Conservation (phyloP, 768 basidiomycete species). For the Mycena haematopus region DNA sequence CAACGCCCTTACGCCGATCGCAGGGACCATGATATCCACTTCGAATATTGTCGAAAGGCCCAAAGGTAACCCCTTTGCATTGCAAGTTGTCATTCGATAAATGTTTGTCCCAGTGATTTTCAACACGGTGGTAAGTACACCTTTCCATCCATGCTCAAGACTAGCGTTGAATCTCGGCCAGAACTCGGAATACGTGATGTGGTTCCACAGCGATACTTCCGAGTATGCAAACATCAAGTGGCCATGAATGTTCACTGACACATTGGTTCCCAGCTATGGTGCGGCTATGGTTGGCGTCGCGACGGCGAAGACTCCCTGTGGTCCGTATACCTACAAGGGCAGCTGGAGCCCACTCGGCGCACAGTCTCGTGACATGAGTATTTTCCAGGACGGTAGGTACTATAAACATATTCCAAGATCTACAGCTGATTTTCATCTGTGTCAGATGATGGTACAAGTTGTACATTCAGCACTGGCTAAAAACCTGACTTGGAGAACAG, state of each 20-base stretch:
- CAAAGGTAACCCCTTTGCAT: conserved; percentile 48
- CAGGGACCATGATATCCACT: conserved; percentile 61
- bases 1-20: conserved; percentile 60
- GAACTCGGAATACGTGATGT: conserved; percentile 72
- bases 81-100: background rate
- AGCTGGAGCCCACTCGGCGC: conserved; percentile 65
- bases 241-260: background rate
- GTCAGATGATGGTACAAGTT: conserved; percentile 47
- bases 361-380: conserved; percentile 63
- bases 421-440: conserved; percentile 7
- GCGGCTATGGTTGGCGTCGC: conserved; percentile 70
- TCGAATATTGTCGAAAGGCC: conserved; percentile 67
- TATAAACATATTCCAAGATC: background rate
- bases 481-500: conserved; percentile 32
- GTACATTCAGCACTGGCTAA: background rate
- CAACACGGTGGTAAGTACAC: conserved; percentile 50
- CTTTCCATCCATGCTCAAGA: background rate
- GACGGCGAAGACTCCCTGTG: conserved; percentile 62
- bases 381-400: conserved; percentile 64
- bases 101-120: conserved; percentile 51
- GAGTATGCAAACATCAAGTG: conserved; percentile 45
- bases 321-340: conserved; percentile 61
- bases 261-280: conserved; percentile 54
- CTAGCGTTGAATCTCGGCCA: conserved; percentile 31
- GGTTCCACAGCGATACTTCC: conserved; percentile 71